Percentiles rank a stretch among this genome's conserved stretches.
Conservation (phyloP, 139 green algal species). For the Astrephomene gubernaculifera region DNA sequence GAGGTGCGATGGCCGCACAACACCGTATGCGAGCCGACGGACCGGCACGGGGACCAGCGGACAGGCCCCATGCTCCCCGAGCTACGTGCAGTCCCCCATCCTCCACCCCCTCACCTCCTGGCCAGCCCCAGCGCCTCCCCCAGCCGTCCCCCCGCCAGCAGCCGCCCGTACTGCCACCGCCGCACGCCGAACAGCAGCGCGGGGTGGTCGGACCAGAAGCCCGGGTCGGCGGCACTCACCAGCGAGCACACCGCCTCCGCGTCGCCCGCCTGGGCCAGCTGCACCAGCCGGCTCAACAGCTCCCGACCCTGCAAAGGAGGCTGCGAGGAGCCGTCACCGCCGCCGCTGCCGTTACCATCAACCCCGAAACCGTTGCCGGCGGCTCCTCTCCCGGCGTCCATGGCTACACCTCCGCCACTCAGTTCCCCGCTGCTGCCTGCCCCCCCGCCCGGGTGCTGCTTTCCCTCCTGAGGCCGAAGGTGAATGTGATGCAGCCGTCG, state of each 20-base stretch:
- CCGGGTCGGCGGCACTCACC: slow-evolving; percentile 11
- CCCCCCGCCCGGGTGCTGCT: too few species aligned
- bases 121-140: slow-evolving; percentile 43
- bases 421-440: background rate
- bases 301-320: background rate
- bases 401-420: background rate
- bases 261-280: slow-evolving; percentile 33
- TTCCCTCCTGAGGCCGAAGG: too few species aligned
- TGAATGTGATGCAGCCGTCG: too few species aligned
- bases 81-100: background rate
- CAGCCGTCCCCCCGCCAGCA: slow-evolving; percentile 15
- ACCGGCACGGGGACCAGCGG: background rate
- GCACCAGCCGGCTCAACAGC: background rate
- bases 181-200: slow-evolving; percentile 45
- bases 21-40: background rate
- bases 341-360: background rate
- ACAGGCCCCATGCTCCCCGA: background rate
- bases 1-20: background rate
- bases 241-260: slow-evolving; percentile 37
- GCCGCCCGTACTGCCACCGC: slow-evolving; percentile 20
- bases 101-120: background rate
- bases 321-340: background rate
- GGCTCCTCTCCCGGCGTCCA: background rate
- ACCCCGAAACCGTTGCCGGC: background rate
- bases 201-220: slow-evolving; percentile 27